phyloP scores from a whole-genome alignment of 78 protist species.

The Mastigamoeba balamuthi region DNA sequence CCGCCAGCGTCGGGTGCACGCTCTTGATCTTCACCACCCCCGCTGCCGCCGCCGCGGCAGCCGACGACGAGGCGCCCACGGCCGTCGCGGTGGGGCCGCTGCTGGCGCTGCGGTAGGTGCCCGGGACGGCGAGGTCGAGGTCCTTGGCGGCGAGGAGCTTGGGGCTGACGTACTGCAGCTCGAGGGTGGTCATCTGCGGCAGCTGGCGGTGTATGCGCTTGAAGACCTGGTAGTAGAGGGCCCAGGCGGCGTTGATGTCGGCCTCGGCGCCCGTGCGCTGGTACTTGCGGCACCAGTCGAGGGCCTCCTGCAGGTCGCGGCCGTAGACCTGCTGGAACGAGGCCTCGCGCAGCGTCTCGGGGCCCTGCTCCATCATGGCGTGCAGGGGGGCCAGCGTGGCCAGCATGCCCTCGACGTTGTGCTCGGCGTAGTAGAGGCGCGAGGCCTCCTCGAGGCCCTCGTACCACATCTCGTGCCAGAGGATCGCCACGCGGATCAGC shows the following conservation, averaged over 20 bases:
- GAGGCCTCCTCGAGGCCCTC: slow-evolving; percentile 95
- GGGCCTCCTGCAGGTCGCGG: slow-evolving; percentile 79
- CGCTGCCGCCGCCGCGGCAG: too few species aligned
- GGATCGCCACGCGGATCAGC: slow-evolving; percentile 93
- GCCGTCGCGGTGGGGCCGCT: too few species aligned
- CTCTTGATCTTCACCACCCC: slow-evolving; percentile 73
- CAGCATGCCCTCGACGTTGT: slow-evolving; percentile 78
- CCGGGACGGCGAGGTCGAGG: slow-evolving; percentile 95
- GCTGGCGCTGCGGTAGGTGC: slow-evolving; percentile 60
- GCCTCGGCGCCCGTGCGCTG: slow-evolving; percentile 27
- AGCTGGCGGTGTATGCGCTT: slow-evolving; percentile 79
- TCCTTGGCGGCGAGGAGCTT: slow-evolving; percentile 47
- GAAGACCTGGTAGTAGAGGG: slow-evolving; percentile 88
- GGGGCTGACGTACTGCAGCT: slow-evolving; percentile 85
- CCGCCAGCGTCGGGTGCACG: slow-evolving; percentile 65
- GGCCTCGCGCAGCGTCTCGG: slow-evolving; percentile 84
- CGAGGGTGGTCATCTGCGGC: slow-evolving; percentile 72
- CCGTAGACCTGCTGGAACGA: slow-evolving; percentile 82
- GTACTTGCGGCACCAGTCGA: slow-evolving; percentile 62
- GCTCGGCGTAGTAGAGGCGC: slow-evolving; percentile 78
- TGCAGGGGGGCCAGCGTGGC: slow-evolving; percentile 81
- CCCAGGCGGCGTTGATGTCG: slow-evolving; percentile 92
- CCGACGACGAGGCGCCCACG: too few species aligned
- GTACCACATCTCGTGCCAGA: slow-evolving; percentile 97
- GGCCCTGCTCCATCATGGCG: slow-evolving; percentile 66